A percentile compares a stretch with the other conserved stretches of the same genome.
phyloP scores from a whole-genome alignment of 495 filamentous ascomycete genomes.

The Annulohypoxylon moriforme region DNA sequence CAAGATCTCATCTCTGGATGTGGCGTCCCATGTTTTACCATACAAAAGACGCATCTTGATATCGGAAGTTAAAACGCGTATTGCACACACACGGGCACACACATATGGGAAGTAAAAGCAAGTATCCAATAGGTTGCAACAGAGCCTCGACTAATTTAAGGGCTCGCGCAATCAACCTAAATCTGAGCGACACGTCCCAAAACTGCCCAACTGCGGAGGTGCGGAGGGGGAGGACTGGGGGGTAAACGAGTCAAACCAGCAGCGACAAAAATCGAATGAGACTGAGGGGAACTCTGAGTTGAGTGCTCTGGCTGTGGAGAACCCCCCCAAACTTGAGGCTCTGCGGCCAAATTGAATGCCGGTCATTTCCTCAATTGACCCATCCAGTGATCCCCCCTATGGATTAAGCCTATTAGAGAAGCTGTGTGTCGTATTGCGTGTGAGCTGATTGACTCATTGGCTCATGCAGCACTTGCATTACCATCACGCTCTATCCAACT shows the following conservation, averaged over 20 bases:
- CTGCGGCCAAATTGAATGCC: constrained; percentile 10
- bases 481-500: constrained; percentile 6
- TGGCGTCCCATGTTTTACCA: constrained; percentile 31
- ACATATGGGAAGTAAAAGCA: constrained; percentile 21
- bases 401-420: constrained; percentile 22
- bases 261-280: not conserved
- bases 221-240: not conserved
- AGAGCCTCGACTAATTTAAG: constrained; percentile 1
- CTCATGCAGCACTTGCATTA: constrained; percentile 26
- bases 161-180: constrained; percentile 5
- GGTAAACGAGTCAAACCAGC: not conserved
- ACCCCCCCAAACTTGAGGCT: constrained; percentile 28
- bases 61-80: constrained; percentile 30
- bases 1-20: constrained; percentile 21
- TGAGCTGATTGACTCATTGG: not conserved
- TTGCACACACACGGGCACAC: not conserved
- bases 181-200: constrained; percentile 19
- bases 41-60: constrained; percentile 26
- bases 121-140: constrained; percentile 26
- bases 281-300: constrained; percentile 5
- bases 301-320: constrained; percentile 5
- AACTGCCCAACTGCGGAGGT: not conserved
- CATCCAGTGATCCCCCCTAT: constrained; percentile 6
- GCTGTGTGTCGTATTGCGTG: constrained; percentile 2
- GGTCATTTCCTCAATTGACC: not conserved